Evolutionary conservation across 225 moss, liverwort and hornwort species (phyloP).

Genomic region (Climacium dendroides): DNA sequence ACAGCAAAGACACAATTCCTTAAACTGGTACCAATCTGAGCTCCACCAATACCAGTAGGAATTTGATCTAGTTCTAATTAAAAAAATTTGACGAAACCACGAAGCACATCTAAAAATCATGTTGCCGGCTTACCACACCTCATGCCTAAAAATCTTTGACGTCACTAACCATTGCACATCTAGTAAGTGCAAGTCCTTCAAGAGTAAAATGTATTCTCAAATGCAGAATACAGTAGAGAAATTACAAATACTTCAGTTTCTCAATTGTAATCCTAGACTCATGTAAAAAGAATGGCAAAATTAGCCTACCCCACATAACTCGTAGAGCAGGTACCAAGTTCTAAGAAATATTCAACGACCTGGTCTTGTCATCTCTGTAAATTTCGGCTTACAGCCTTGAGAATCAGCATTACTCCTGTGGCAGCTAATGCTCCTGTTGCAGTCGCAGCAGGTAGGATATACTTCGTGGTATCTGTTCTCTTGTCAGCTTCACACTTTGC

Average conservation of each 20-base stretch:
- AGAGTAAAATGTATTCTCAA: not conserved
- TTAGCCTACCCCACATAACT: not conserved
- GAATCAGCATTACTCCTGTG: constrained; percentile 23
- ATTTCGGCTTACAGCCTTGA: constrained; percentile 14
- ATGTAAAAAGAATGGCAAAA: not conserved
- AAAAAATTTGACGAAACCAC: not conserved
- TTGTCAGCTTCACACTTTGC: constrained; percentile 13
- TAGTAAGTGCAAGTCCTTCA: not conserved
- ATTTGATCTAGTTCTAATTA: not conserved
- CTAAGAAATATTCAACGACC: not conserved
- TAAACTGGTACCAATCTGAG: not conserved
- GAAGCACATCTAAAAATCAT: not conserved
- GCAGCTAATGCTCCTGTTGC: constrained; percentile 39
- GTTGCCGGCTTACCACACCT: not conserved
- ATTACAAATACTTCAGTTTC: not conserved
- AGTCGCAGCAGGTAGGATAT: constrained; percentile 36
- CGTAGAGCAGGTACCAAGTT: not conserved
- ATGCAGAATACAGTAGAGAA: not conserved
- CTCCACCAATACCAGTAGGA: not conserved
- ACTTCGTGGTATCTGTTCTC: constrained; percentile 16
- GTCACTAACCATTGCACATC: not conserved
- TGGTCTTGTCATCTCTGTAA: not conserved
- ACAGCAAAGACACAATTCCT: not conserved
- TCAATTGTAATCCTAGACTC: constrained; percentile 6
- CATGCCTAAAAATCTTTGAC: not conserved